Evolutionary conservation across 1,284 basidiomycete species (phyloP).

Genomic region (Stygiomarasmius scandens): DNA sequence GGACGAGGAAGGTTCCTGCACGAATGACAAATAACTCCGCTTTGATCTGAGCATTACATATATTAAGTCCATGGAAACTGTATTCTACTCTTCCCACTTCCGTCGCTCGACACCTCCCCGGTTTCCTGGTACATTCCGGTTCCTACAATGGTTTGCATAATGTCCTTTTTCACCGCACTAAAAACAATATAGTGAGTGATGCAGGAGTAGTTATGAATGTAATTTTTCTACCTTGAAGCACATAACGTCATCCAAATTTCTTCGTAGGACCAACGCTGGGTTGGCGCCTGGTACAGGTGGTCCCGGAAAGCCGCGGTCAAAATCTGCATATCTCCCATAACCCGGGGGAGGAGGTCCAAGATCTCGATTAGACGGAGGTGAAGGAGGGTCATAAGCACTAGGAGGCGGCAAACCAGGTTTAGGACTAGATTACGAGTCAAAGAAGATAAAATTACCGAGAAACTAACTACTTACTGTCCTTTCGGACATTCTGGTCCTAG

Average conservation of each 20-base stretch:
- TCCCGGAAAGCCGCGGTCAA: constrained; percentile 60
- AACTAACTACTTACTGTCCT: constrained; percentile 83
- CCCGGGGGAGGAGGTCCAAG: constrained; percentile 91
- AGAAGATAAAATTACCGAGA: constrained; percentile 17
- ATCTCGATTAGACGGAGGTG: constrained; percentile 74
- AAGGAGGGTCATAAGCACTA: constrained; percentile 80
- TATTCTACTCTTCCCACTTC: constrained; percentile 33
- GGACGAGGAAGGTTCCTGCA: constrained; percentile 3
- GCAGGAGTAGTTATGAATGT: constrained; percentile 13
- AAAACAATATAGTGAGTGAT: constrained; percentile 10
- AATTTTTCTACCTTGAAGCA: constrained; percentile 77
- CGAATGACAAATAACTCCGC: too few relatives aligned
- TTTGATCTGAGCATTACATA: too few relatives aligned
- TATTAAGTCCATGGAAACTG: too few relatives aligned
- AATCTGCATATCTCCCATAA: constrained; percentile 84
- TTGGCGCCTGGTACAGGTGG: constrained; percentile 28
- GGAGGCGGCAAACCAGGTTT: constrained; percentile 74
- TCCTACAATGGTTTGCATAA: constrained; percentile 92
- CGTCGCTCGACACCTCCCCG: constrained; percentile 69
- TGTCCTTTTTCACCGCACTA: constrained; percentile 91
- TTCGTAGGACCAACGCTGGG: constrained; percentile 50
- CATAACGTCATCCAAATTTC: constrained; percentile 84
- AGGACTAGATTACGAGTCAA: constrained; percentile 49
- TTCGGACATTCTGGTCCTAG: constrained; percentile 86
- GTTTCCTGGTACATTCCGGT: constrained; percentile 62